Conservation (phyloP, 1,284 basidiomycete genomes). For the Thecaphora frezii region DNA sequence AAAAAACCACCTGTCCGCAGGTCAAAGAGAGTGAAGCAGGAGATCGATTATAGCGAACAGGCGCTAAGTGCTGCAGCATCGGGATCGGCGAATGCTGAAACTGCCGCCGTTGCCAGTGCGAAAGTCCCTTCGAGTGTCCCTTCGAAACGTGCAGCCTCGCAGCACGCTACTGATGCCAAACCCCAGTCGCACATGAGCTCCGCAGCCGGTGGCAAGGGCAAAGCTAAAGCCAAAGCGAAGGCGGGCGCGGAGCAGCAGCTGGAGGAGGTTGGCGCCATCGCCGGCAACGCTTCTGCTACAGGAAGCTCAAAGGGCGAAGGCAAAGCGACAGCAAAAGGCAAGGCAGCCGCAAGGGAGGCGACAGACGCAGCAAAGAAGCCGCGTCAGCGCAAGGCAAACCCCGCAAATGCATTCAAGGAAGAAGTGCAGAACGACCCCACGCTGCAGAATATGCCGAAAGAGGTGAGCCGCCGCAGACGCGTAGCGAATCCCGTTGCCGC, state of each 20-base stretch:
- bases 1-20: not conserved
- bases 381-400: constrained; percentile 10
- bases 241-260: constrained; percentile 2
- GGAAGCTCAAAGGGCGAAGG: too few relatives aligned
- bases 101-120: too few relatives aligned
- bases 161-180: not conserved
- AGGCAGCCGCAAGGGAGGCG: constrained; percentile 4
- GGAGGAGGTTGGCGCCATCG: too few relatives aligned
- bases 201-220: constrained; percentile 1
- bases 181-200: constrained; percentile 1
- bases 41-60: not conserved
- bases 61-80: not conserved
- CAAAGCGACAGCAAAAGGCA: not conserved
- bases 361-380: constrained; percentile 13
- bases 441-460: not conserved
- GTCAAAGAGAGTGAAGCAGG: not conserved
- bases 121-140: too few relatives aligned
- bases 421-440: constrained; percentile 15
- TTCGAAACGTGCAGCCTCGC: too few relatives aligned
- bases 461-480: not conserved
- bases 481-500: too few relatives aligned
- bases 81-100: too few relatives aligned
- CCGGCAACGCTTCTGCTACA: too few relatives aligned
- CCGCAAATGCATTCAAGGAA: constrained; percentile 8
- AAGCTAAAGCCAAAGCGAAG: constrained; percentile 1